Base-by-base conservation (phyloP, 768 basidiomycete species). In the Cyclocybe cylindracea region DNA sequence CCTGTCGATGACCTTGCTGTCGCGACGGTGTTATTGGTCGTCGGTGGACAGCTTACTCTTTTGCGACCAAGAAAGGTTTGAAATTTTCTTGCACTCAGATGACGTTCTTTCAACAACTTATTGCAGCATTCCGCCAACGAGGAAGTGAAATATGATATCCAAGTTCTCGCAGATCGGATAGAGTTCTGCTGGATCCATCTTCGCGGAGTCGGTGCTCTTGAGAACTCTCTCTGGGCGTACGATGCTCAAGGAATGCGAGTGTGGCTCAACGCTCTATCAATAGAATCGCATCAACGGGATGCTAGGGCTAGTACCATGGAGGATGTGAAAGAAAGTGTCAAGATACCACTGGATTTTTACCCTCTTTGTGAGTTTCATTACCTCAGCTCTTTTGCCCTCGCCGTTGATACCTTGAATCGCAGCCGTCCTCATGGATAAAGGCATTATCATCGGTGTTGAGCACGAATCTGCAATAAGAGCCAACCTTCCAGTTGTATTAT, bases 121-220 rank as follows among this genome's bases (percentile, higher is more conserved):
- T 10, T 24, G 1, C 34, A 48, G 18, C 56, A 94, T 91, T 85
- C 91, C 2, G 89, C 83, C 1, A 77, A 84, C 50, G 86, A 91
- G 59, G 94, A 98, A 73, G 91, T 96, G 66, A 91, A 87, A 60
- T 99, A 99, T 63, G 96, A 98, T 69, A 87, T 98, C 79, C 96
- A 98, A 65, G 89, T 98, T 32, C 87, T 99, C 39, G 94, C 96
- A 0, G 93, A 97, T 55, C 84, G 87, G n/a, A 91, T 98, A 57
- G 96, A 99, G 65, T 94, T 97, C 64, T 99, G 95, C 69, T 99
- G 96, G 96, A 97, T 95, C 48, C 96, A 98, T 74, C 76, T 99
- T 39, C 84, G 89, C 36, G 96, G 96, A 1, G 93, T 99, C 37
- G 91, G 88, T 5, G 84, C 91, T 2, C 72, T 99, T 42, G 96